Evolutionary conservation across 768 basidiomycete genomes (phyloP), one percentile per base, ranked within the genome.

Genomic region (Bullera alba): DNA sequence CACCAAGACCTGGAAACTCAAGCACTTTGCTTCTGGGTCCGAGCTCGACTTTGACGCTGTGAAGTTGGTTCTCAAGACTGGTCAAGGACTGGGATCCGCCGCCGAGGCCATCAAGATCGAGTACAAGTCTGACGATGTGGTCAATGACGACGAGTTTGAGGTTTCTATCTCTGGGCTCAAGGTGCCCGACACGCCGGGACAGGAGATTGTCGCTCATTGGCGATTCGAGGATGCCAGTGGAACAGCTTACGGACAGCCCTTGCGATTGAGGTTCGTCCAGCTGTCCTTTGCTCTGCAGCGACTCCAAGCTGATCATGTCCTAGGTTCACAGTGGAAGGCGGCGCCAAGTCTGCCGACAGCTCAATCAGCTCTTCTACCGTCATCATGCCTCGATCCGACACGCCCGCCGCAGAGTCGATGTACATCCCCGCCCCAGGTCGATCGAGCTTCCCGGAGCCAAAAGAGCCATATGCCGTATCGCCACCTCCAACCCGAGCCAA

Each of bases 1-100:
- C 59, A 58, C 57, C 60, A 75, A 75, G 53, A 61, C 69, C 16
- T 75, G 74, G 74, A 56, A 54, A 26, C 39, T 73, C 15, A 58
- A 57, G 52, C 68, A 73, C 54, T 57, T 57, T 26, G 71, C 71
- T 5, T 58, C 62, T 38, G 69, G 70, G 6, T 56, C 64, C 28
- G 61, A 68, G 37, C 62, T 48, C 43, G 41, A 51, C 21, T 69
- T 67, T 39, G 60, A 58, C 2, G 35, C 30, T 10, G 46, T 63
- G 25, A 35, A 26, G 10, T 53, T 60, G 22, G 57, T 56, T 5
- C 51, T 50, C 26, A 52, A 57, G 53, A 51, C 53, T 15, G 46
- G 42, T 15, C 52, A 50, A 2, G 26, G 43, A 2, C 38, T 56
- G 1, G 58, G 62, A 2, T 48, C 45, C 1, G 51, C 47, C 2